A percentile compares a stretch with the other conserved stretches of the same genome.
Evolutionary conservation across 352 stramenopile species (phyloP).

Genomic region (Phytophthora sp.): DNA sequence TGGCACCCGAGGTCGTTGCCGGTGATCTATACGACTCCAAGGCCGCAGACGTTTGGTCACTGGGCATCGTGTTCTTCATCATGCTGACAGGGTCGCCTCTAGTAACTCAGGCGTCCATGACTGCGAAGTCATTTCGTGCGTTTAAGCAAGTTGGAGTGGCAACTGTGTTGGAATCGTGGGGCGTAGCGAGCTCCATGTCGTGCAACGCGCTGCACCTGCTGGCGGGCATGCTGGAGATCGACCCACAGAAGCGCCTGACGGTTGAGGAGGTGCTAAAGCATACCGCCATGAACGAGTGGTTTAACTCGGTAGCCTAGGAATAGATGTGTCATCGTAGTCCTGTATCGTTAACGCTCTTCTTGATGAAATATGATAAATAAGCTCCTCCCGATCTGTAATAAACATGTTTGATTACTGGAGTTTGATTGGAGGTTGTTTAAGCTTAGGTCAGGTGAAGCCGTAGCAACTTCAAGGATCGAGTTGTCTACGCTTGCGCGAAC

Average conservation of each 20-base stretch:
- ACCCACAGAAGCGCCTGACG: constrained; percentile 37
- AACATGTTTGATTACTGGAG: too few species aligned
- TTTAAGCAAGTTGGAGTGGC: constrained; percentile 34
- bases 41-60: constrained; percentile 26
- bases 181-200: constrained; percentile 27
- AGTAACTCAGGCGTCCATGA: constrained; percentile 35
- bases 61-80: constrained; percentile 22
- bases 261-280: constrained; percentile 27
- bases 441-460: too few species aligned
- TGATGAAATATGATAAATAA: too few species aligned
- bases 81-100: constrained; percentile 43
- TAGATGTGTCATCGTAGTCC: too few species aligned
- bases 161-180: constrained; percentile 41
- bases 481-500: too few species aligned
- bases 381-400: too few species aligned
- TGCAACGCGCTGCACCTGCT: constrained; percentile 28
- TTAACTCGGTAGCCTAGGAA: constrained; percentile 1
- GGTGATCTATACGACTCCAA: constrained; percentile 44
- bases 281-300: constrained; percentile 23
- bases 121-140: constrained; percentile 38
- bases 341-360: too few species aligned
- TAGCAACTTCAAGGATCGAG: too few species aligned
- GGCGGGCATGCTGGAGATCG: constrained; percentile 33
- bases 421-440: too few species aligned
- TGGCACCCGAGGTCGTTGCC: constrained; percentile 52